Base-by-base conservation (phyloP, 768 basidiomycete species). In the Rossbeevera mucosa region DNA sequence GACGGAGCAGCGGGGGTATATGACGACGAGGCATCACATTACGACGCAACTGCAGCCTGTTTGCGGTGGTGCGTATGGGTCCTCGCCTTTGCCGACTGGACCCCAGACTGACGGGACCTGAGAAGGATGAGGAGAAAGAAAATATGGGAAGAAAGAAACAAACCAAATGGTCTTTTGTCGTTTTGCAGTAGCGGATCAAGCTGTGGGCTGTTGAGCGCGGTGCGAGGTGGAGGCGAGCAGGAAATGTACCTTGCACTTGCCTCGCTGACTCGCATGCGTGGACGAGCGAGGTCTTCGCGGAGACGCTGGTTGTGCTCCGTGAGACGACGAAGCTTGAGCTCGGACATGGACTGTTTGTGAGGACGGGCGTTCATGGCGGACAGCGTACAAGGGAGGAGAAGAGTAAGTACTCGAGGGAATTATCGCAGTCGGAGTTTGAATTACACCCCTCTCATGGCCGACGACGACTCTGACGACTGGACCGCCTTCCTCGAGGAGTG, bases 301-400 rank as follows among this genome's bases (percentile, higher is more conserved):
- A 96, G 71, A 58, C 94, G 73, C 57, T 80, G 77, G 63, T 95
- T 97, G 74, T 96, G 93, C 73, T 97, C 94, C 47, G 86, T 89
- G 66, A 97, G 75, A 36, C 94, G 79, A 31, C 94, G 83, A 57
- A 96, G 85, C 81, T 95, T 96, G 67, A 96, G 88, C 80, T 96
- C 94, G 46, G 90, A 91, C 92, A 97, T 95, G 63, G 91, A 91
- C 80, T 94, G 93, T 80, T 88, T 88, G 69, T 86, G 86, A 22
- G 85, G 85, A 62, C 87, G 82, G 51, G 81, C 74, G 69, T 83
- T 87, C 87, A 88, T 88, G 31, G 59, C 63, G 61, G 44, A 36
- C 7, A 40, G 54, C 53, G 50, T 41, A 60, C 24, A 20, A 52
- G 47, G 47, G 12, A 36, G 44, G 47, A 29, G 21, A 18, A 51